phyloP scores from a whole-genome alignment of 2,329 filamentous ascomycete genomes.

The Nakataea oryzae region DNA sequence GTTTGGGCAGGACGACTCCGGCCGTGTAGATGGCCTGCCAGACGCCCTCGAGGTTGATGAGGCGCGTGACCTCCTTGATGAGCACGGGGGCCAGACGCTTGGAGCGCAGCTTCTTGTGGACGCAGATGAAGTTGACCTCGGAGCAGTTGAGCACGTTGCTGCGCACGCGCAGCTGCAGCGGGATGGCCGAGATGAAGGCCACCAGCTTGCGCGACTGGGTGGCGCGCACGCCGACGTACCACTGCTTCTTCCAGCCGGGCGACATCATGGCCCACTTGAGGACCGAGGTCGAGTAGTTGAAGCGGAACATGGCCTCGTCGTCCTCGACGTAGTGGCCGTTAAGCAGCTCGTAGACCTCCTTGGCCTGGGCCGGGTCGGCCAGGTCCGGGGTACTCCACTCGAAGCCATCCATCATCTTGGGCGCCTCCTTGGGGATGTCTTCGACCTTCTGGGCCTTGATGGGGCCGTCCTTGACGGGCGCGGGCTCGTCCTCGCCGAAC shows the following conservation, averaged over 20 bases:
- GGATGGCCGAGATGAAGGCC: constrained; percentile 91
- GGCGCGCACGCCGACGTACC: constrained; percentile 90
- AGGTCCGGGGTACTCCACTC: constrained; percentile 93
- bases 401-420: constrained; percentile 69
- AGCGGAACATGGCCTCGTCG: constrained; percentile 92
- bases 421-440: constrained; percentile 67
- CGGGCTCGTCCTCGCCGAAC: constrained; percentile 54
- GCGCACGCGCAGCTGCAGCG: constrained; percentile 72
- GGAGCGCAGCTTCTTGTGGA: constrained; percentile 93
- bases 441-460: constrained; percentile 73
- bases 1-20: constrained; percentile 81
- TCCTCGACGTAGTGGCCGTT: constrained; percentile 97
- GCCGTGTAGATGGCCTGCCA: constrained; percentile 97
- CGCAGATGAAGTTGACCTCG: constrained; percentile 96
- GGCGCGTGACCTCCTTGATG: constrained; percentile 94
- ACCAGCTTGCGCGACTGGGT: constrained; percentile 77
- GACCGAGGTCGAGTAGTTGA: constrained; percentile 87
- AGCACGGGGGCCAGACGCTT: constrained; percentile 89
- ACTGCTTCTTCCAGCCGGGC: constrained; percentile 86
- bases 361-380: constrained; percentile 63
- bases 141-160: constrained; percentile 65
- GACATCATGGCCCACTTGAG: constrained; percentile 92
- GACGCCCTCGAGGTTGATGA: constrained; percentile 76
- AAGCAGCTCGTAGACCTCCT: constrained; percentile 85
- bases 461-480: constrained; percentile 62